Evolutionary conservation across 1,284 basidiomycete species (phyloP).

Genomic region (Entoloma clypeatum): DNA sequence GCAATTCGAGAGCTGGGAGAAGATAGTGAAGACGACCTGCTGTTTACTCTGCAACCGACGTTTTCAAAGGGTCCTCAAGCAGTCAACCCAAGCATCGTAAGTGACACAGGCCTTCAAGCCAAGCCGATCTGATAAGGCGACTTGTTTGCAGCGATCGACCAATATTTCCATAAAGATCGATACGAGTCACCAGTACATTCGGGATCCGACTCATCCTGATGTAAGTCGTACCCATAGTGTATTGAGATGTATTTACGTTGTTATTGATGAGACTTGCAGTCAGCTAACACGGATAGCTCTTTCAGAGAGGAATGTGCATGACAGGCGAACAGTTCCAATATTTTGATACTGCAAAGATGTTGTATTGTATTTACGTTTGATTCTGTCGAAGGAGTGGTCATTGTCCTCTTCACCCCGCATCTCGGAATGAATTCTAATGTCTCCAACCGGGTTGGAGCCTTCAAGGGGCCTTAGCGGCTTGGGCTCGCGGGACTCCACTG

Average conservation of each 20-base stretch:
- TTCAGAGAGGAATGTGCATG: slow-evolving; percentile 14
- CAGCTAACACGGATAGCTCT: slow-evolving; percentile 25
- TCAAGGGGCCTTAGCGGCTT: not conserved
- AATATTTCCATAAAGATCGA: slow-evolving; percentile 54
- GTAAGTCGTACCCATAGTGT: slow-evolving; percentile 9
- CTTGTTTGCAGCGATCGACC: slow-evolving; percentile 29
- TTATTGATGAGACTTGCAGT: slow-evolving; percentile 15
- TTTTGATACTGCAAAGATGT: too few species aligned
- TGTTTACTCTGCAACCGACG: slow-evolving; percentile 44
- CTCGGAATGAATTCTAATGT: slow-evolving; percentile 5
- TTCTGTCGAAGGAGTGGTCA: slow-evolving; percentile 2
- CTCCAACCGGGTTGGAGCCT: slow-evolving; percentile 1
- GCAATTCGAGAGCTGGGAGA: slow-evolving; percentile 37
- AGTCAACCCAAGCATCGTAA: slow-evolving; percentile 24
- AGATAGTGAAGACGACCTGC: slow-evolving; percentile 40
- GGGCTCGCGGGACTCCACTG: slow-evolving; percentile 1
- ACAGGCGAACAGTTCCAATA: not conserved
- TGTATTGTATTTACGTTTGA: slow-evolving; percentile 15
- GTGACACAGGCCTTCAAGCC: slow-evolving; percentile 3
- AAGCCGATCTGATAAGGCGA: slow-evolving; percentile 7
- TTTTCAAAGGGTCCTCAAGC: slow-evolving; percentile 30
- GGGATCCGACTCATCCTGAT: slow-evolving; percentile 24
- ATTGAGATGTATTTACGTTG: not conserved
- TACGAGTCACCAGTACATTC: slow-evolving; percentile 44
- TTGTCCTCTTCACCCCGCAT: slow-evolving; percentile 24